Conservation (phyloP, 768 basidiomycete genomes). For the Naganishia onofrii region DNA sequence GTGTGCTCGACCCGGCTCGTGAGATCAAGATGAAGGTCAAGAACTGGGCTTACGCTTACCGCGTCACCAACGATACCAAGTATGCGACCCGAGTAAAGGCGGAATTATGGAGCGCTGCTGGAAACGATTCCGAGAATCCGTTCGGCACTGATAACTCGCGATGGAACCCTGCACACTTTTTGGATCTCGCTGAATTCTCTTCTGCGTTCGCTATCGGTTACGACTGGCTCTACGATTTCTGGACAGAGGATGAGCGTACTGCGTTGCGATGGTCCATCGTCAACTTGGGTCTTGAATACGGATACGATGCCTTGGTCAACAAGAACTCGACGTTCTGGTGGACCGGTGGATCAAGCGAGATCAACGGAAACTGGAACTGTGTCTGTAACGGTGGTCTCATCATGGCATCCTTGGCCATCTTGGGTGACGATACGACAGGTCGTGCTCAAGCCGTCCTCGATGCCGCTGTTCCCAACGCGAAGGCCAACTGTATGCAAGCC, state of each 20-base stretch:
- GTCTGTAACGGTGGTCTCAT: constrained; percentile 84
- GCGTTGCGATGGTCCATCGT: constrained; percentile 71
- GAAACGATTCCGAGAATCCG: constrained; percentile 60
- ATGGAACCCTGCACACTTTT: constrained; percentile 90
- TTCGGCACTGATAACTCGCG: constrained; percentile 66
- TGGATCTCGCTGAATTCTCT: constrained; percentile 77
- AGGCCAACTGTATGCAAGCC: constrained; percentile 66
- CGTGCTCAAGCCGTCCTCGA: constrained; percentile 66
- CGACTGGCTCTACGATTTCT: constrained; percentile 89
- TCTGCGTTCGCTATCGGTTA: constrained; percentile 89
- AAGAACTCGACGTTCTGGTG: constrained; percentile 63
- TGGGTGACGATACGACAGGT: constrained; percentile 70
- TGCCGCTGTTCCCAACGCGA: constrained; percentile 70
- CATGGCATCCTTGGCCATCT: constrained; percentile 82
- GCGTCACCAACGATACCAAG: constrained; percentile 84
- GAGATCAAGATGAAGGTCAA: constrained; percentile 87
- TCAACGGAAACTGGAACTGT: constrained; percentile 96
- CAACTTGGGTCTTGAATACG: constrained; percentile 70
- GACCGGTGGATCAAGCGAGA: constrained; percentile 51
- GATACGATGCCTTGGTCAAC: constrained; percentile 59
- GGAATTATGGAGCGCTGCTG: constrained; percentile 80
- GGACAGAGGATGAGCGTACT: constrained; percentile 69
- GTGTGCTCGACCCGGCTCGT: constrained; percentile 86
- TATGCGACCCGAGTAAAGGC: constrained; percentile 82
- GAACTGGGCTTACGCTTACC: constrained; percentile 84